Conservation (phyloP, 768 basidiomycete genomes). For the Termitomyces sp. region DNA sequence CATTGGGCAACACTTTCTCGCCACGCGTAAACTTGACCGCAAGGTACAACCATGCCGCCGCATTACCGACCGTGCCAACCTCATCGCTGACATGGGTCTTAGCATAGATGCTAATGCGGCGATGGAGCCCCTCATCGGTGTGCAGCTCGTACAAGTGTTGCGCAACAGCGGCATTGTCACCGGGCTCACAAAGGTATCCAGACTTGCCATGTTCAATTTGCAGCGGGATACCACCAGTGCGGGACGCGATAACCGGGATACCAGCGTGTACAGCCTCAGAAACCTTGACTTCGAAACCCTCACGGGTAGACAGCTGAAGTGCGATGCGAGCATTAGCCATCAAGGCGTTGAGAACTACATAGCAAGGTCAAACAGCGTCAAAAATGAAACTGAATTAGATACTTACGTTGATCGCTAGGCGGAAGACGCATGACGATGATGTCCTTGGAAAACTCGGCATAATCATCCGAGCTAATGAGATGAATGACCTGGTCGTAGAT, state of each 20-base stretch:
- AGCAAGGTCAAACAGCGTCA: constrained; percentile 1
- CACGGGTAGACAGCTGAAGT: constrained; percentile 86
- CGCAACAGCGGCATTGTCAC: constrained; percentile 74
- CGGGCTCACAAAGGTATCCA: constrained; percentile 76
- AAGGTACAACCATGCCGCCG: constrained; percentile 55
- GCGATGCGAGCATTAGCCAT: constrained; percentile 88
- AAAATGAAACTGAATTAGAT: background rate
- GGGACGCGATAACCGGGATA: constrained; percentile 78
- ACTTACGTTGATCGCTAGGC: constrained; percentile 80
- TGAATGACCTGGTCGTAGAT: constrained; percentile 79
- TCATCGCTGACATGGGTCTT: constrained; percentile 79
- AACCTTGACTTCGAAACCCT: constrained; percentile 97
- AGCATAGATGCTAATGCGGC: constrained; percentile 60
- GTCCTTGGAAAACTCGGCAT: constrained; percentile 51
- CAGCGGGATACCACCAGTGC: constrained; percentile 91
- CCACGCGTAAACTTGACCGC: constrained; percentile 80
- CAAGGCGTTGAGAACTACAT: constrained; percentile 75
- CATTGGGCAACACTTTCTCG: constrained; percentile 72
- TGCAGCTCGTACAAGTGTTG: constrained; percentile 71
- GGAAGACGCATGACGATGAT: constrained; percentile 76
- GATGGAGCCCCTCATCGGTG: constrained; percentile 67
- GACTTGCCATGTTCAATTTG: constrained; percentile 87
- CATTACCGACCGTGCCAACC: constrained; percentile 80
- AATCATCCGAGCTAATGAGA: constrained; percentile 46
- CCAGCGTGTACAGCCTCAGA: constrained; percentile 92